Evolutionary conservation across 2,329 filamentous ascomycete species (phyloP).

Genomic region (Setomelanomma holmii): DNA sequence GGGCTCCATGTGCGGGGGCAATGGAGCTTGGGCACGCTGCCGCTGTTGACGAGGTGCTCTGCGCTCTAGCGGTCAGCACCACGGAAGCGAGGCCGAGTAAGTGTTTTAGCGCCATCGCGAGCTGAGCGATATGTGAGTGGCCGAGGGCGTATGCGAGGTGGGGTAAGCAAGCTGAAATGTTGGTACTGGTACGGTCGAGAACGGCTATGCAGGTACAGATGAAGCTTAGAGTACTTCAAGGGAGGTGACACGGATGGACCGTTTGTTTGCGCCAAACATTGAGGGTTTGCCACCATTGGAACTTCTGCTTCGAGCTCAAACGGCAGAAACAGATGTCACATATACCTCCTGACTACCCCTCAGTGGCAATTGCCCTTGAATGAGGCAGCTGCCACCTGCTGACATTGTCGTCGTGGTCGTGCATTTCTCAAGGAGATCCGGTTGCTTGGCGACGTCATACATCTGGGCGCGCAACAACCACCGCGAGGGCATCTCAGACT

Average conservation of each 20-base stretch:
- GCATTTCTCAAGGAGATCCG: slow-evolving; percentile 18
- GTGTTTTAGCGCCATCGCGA: slow-evolving; percentile 30
- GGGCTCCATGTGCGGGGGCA: slow-evolving; percentile 46
- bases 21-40: slow-evolving; percentile 47
- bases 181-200: slow-evolving; percentile 1
- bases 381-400: slow-evolving; percentile 8
- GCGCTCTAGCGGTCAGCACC: slow-evolving; percentile 31
- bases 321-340: slow-evolving; percentile 1
- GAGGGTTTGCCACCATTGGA: neutral
- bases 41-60: slow-evolving; percentile 21
- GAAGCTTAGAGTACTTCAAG: slow-evolving; percentile 1
- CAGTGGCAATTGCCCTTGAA: slow-evolving; percentile 18
- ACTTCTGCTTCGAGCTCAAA: neutral
- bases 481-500: slow-evolving; percentile 12
- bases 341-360: no score
- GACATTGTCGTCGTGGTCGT: slow-evolving; percentile 2
- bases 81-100: slow-evolving; percentile 33
- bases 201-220: neutral
- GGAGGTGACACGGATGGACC: neutral
- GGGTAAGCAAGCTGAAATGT: slow-evolving; percentile 12
- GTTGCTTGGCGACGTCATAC: slow-evolving; percentile 23
- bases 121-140: slow-evolving; percentile 3
- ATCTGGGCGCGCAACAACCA: slow-evolving; percentile 3
- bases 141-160: neutral
- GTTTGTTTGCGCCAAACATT: neutral